Base-by-base conservation (phyloP, 2,329 filamentous ascomycete genomes). In the Monilinia vaccinii-corymbosi region DNA sequence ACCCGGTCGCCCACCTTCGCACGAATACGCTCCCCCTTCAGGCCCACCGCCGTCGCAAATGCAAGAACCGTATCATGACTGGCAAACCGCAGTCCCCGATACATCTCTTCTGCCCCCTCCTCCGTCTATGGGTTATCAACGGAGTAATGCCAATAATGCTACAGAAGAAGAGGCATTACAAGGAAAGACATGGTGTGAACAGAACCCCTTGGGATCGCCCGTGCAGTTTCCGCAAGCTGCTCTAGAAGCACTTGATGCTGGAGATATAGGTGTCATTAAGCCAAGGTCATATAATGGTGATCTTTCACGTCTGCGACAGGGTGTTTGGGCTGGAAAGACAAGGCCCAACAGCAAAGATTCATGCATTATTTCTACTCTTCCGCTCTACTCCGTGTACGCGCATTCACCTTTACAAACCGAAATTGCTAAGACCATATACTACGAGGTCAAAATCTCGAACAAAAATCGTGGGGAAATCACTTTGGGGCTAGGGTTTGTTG, bases 51-150 rank as follows among this genome's bases (percentile, higher is more conserved):
- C 71, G 7, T 71, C 72, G 4, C 68, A 70, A 2, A 36, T 64
- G 10, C 62, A 67, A 56, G 60, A 61, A 44, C 66, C 68, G 59
- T 71, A 83, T 66, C 87, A 91, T 70, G 83, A 88, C 73, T 91
- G 88, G 88, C 78, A 85, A 65, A 70, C 80, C 8, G 81, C 85
- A 3, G 86, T 91, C 1, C 87, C 88, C 0, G 88, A 91, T 71
- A 90, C 83, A 1, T 78, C 86, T 0, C 78, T 88, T 11, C 82
- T 91, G 47, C 88, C 88, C 1, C 87, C 87, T 0, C 88, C 88
- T 1, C 88, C 88, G 0, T 80, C 81, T 34, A 79, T 90, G 58
- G 82, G 82, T 52, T 83, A 84, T 68, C 83, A 88, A 62, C 75
- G 72, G 36, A 90, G 87, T 14, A 83, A 84, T 0, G 80, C 85